These are phyloP conservation scores for Boletus bicolor DNA, from an alignment of 768 basidiomycete genomes.

Conservation along the genomic window DNA sequence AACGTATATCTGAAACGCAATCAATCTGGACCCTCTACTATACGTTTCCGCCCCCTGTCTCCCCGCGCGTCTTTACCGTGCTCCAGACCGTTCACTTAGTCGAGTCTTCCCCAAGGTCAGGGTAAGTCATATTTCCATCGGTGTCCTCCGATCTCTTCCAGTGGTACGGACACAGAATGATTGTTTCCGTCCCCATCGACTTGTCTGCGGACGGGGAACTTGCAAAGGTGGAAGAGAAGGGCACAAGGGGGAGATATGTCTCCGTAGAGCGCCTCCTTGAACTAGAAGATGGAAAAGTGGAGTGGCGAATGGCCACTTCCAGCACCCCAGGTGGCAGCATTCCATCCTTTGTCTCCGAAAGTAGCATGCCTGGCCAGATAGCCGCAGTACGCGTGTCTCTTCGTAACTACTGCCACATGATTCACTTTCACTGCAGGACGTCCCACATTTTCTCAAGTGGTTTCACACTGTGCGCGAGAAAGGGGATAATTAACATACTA, in stretches of 20 bases:
- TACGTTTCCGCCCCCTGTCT: constrained; percentile 65
- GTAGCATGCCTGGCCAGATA: constrained; percentile 59
- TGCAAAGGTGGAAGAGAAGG: constrained; percentile 59
- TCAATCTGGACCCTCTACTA: constrained; percentile 73
- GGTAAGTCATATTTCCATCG: constrained; percentile 40
- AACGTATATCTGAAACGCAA: constrained; percentile 59
- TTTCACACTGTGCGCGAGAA: constrained; percentile 37
- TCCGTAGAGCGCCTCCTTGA: constrained; percentile 66
- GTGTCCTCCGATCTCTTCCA: not conserved
- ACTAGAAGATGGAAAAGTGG: constrained; percentile 58
- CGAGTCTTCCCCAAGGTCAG: constrained; percentile 49
- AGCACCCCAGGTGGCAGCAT: constrained; percentile 69
- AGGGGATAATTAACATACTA: not conserved
- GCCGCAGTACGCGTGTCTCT: constrained; percentile 42
- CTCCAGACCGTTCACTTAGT: constrained; percentile 59
- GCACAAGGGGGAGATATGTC: constrained; percentile 64
- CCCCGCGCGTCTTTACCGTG: constrained; percentile 74
- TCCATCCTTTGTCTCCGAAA: constrained; percentile 61
- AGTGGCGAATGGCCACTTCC: constrained; percentile 82
- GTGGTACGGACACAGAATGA: constrained; percentile 20
- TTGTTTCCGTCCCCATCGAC: constrained; percentile 69
- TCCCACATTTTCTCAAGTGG: constrained; percentile 72
- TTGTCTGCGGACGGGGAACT: constrained; percentile 55
- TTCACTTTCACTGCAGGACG: constrained; percentile 47
- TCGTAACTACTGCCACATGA: not conserved